phyloP scores from a whole-genome alignment of 495 filamentous ascomycete genomes.

The Hyaloscypha variabilis region DNA sequence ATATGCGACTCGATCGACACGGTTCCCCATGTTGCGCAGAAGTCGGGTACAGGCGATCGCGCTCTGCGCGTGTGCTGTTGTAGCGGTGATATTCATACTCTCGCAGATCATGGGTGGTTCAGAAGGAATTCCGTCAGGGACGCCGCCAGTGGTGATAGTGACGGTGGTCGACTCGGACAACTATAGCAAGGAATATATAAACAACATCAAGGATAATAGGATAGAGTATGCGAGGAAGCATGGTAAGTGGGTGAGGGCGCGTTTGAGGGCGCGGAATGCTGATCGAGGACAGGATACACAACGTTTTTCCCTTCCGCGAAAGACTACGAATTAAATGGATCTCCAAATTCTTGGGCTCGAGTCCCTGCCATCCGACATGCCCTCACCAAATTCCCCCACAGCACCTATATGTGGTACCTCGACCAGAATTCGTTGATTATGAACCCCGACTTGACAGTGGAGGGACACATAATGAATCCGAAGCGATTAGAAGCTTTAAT shows the following conservation, averaged over 20 bases:
- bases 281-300: conserved; percentile 67
- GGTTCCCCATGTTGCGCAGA: conserved; percentile 62
- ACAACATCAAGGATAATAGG: conserved; percentile 79
- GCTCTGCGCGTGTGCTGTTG: conserved; percentile 58
- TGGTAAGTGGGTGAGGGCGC: conserved; percentile 56
- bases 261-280: conserved; percentile 1
- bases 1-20: conserved; percentile 58
- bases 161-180: conserved; percentile 72
- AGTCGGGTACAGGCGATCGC: conserved; percentile 61
- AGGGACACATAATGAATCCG: conserved; percentile 68
- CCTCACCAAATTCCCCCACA: conserved; percentile 73
- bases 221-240: conserved; percentile 84
- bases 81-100: conserved; percentile 62
- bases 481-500: conserved; percentile 74
- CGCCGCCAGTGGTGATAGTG: conserved; percentile 82
- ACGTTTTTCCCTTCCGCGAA: conserved; percentile 76
- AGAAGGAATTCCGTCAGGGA: conserved; percentile 62
- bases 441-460: conserved; percentile 74
- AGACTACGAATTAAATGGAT: conserved; percentile 74
- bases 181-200: conserved; percentile 63
- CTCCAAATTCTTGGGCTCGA: conserved; percentile 73
- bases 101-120: conserved; percentile 52
- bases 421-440: conserved; percentile 85
- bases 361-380: conserved; percentile 91
- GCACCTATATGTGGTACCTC: conserved; percentile 82